Percentiles rank a stretch among this genome's conserved stretches.
Conservation (phyloP, 208 protist genomes). For the Acanthamoeba healyi region DNA sequence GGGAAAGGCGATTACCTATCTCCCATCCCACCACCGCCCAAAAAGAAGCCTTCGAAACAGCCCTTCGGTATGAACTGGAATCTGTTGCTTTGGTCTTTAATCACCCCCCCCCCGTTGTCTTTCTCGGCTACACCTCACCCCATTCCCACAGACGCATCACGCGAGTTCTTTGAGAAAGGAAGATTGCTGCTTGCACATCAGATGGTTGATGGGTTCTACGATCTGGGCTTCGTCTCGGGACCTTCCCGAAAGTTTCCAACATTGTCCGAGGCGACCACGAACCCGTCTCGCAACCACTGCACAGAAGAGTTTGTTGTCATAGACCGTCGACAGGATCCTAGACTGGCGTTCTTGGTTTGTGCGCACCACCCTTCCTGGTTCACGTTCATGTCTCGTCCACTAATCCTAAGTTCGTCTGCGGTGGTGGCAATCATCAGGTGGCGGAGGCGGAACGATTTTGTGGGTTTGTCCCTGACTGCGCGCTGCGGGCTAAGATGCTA, state of each 20-base stretch:
- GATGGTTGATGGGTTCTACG: conserved; percentile 30
- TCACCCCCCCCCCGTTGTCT: too few species aligned
- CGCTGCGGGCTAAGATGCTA: conserved; percentile 45
- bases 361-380: background rate
- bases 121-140: too few species aligned
- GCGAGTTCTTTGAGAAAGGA: conserved; percentile 21
- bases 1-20: background rate
- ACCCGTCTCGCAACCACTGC: background rate
- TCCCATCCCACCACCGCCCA: background rate
- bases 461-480: background rate
- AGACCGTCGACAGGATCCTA: background rate
- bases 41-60: background rate
- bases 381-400: background rate
- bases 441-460: conserved; percentile 8
- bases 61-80: background rate
- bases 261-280: background rate
- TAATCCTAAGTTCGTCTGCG: background rate
- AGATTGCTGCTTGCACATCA: background rate
- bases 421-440: background rate
- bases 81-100: background rate
- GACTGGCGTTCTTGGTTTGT: background rate
- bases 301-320: background rate
- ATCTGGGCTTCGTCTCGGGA: background rate
- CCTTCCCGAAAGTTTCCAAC: background rate
- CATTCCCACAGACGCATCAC: background rate